Evolutionary conservation across 192 early-diverging fungal genomes (phyloP), one percentile per base, ranked within the genome.

Genomic region (Coemansia javaensis): DNA sequence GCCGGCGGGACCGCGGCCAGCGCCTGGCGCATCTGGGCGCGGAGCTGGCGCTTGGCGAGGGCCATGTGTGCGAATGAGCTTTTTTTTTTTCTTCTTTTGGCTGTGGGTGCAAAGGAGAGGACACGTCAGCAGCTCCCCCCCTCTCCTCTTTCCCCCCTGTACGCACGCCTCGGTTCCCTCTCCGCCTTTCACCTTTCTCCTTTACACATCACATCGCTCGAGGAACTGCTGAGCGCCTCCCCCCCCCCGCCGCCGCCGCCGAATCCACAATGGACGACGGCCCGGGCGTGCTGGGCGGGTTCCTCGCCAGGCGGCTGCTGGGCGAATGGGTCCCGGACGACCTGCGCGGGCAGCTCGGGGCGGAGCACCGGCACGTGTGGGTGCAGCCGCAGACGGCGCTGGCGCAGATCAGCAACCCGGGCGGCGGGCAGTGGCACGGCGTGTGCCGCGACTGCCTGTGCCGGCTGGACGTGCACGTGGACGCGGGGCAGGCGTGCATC

Each of bases 291-390:
- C 42, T 66, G 0, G 63, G 46, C 16, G 63, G 47, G 16, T 66
- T 27, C 24, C 59, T 66, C 44, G 55, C 37, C 35, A 55, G 51
- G 12, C 48, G 46, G 12, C 63, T 59, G 51, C 47, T 74, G 10
- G 31, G 38, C 27, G 55, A 50, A 33, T 74, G 70, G 70, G 1
- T 63, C 5, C 63, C 70, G 1, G 32, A 36, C 15, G 47, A 54
- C 18, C 43, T 74, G 10, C 44, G 20, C 9, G 16, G 31, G 7
- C 57, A 65, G 25, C 25, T 62, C 15, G n/a, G 40, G 10, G 17
- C 28, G 0, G 25, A 15, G 16, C 70, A 74, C 36, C 44, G 50
- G 16, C 70, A 74, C 47, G 50, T 21, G 5, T 74, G 70, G 70
- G 63, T 65, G 2, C 20, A 31, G 23, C 39, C 27, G 6, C 12